Evolutionary conservation across 148 eudicot genomes (phyloP), one percentile per base, ranked within the genome.

Genomic region (Vaccinium macrocarpon): DNA sequence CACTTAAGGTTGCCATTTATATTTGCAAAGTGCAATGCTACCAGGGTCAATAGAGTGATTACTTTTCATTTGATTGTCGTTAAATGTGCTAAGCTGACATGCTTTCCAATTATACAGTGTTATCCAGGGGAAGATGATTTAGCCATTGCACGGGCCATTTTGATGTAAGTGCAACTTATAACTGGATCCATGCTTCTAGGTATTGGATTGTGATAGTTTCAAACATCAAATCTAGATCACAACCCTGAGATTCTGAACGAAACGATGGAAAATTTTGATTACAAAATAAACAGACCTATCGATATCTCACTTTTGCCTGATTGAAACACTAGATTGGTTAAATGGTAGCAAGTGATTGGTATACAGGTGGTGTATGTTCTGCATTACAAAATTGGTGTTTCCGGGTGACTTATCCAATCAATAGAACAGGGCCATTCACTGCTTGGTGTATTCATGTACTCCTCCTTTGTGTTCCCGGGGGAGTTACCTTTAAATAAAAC

Each of bases 61-160:
- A 2, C 53, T 75, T 75, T 72, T 48, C 16, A 49, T 46, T 62
- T 49, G 6, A 21, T 52, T 68, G 46, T 78, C 78, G 38, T 61
- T 13, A 29, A 62, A 61, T 32, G 55, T 19, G 23, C 75, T 68
- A 50, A 72, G 71, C 38, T 66, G 53, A 32, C 64, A 13, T 78
- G 25, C 71, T 79, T 81, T 77, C 78, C 64, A 83, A 87, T 78
- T 68, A 64, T 91, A 90, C 91, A 96, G 99, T 96, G 98, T 79
- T 96, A 96, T 84, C 99, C 98, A 23, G 99, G 96, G 57, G 99
- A 96, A 89, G 99, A 94, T 88, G 99, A 94, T 83, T 61, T 96
- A 85, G 98, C 99, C 27, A 92, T 96, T 88, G 96, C 98, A 32
- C 90, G 99, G 71, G 98, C 97, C 8, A 87, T 94, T 80, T 85